Conservation (phyloP, 148 eudicot species). For the Chenopodium suecicum region DNA sequence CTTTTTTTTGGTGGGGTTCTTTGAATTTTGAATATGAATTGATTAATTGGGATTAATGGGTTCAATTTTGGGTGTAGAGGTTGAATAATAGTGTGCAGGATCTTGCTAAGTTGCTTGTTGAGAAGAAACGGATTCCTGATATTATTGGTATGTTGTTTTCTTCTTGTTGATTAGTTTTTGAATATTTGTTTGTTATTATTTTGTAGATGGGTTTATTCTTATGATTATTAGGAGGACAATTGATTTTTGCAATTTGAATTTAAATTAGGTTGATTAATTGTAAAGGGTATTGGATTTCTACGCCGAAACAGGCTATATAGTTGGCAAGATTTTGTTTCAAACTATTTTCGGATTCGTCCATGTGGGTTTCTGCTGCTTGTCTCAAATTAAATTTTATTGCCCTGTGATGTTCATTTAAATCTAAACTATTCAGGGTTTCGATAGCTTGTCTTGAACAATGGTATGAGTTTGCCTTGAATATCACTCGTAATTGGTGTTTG, state of each 20-base stretch:
- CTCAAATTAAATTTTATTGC: neutral
- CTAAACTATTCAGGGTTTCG: too few relatives aligned
- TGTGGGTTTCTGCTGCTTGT: neutral
- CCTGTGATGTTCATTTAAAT: neutral
- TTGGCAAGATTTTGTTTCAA: neutral
- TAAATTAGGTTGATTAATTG: neutral
- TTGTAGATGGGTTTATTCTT: neutral
- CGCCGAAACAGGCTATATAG: neutral
- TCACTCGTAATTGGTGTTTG: too few relatives aligned
- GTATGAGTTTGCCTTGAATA: too few relatives aligned
- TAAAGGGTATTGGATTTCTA: neutral
- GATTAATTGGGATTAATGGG: neutral
- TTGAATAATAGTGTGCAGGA: constrained; percentile 70
- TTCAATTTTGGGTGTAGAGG: constrained; percentile 39
- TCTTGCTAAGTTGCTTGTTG: constrained; percentile 63
- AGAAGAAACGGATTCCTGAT: constrained; percentile 80
- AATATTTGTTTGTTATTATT: neutral
- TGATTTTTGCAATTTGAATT: neutral
- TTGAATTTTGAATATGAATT: too few relatives aligned
- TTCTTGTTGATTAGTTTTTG: neutral
- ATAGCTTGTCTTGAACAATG: too few relatives aligned
- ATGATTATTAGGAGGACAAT: neutral
- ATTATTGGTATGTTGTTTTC: constrained; percentile 57
- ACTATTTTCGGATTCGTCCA: neutral
- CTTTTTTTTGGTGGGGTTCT: too few relatives aligned